These are phyloP conservation scores for Scheffersomyces cryptocercus DNA, from an alignment of 1,139 yeast species.

Conservation along the genomic window DNA sequence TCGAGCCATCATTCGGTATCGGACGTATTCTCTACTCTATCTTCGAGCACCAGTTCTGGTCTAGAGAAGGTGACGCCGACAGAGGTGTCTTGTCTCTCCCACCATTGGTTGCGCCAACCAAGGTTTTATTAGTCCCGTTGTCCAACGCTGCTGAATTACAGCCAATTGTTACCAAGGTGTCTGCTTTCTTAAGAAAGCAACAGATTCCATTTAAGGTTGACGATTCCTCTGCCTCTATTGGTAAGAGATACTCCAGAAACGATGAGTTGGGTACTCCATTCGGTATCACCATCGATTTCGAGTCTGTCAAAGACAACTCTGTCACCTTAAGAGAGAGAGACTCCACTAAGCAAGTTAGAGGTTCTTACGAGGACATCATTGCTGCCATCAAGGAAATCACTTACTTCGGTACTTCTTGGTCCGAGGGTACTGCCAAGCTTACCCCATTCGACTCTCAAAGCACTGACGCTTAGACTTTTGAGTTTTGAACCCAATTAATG, in stretches of 20 bases:
- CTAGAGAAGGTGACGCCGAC: conserved; percentile 88
- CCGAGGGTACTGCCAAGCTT: conserved; percentile 73
- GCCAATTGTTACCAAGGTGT: conserved; percentile 72
- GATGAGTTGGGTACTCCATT: conserved; percentile 99
- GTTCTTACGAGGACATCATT: conserved; percentile 74
- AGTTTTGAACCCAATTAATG: too few relatives aligned
- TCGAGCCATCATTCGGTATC: conserved; percentile 99
- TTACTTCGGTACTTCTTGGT: conserved; percentile 77
- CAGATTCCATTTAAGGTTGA: conserved; percentile 95
- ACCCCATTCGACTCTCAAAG: conserved; percentile 61
- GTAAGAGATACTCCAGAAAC: conserved; percentile 97
- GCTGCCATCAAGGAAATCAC: conserved; percentile 78
- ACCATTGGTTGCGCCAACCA: conserved; percentile 96
- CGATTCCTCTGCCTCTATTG: conserved; percentile 96
- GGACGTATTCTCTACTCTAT: conserved; percentile 94
- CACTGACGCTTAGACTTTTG: conserved; percentile 19
- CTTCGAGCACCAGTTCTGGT: conserved; percentile 95
- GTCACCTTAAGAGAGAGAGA: conserved; percentile 98
- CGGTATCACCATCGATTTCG: conserved; percentile 97
- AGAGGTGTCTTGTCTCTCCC: conserved; percentile 93
- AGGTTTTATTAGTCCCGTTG: conserved; percentile 92
- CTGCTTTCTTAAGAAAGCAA: conserved; percentile 68
- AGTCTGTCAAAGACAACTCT: conserved; percentile 83
- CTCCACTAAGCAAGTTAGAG: conserved; percentile 96
- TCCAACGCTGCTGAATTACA: conserved; percentile 80